These are phyloP conservation scores for Speleostelium caveatum DNA, from an alignment of 78 protist genomes.

Conservation along the genomic window DNA sequence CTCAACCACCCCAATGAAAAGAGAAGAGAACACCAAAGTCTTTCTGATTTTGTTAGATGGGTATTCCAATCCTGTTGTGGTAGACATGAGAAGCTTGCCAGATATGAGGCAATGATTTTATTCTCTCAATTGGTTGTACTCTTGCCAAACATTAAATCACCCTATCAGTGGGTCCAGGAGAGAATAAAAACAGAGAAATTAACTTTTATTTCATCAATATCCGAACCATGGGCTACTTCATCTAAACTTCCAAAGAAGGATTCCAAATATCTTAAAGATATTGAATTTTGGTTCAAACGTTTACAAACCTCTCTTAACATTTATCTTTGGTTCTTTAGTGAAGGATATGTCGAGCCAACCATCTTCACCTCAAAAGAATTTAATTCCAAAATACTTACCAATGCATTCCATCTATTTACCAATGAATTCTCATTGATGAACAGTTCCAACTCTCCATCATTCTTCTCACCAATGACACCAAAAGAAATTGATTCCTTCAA, in stretches of 20 bases:
- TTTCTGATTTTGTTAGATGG: conserved; percentile 51
- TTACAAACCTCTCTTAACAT: conserved; percentile 21
- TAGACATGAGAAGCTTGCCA: conserved; percentile 22
- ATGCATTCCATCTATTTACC: conserved; percentile 33
- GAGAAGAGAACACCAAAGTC: conserved; percentile 72
- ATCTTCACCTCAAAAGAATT: not conserved
- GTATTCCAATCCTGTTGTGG: conserved; percentile 19
- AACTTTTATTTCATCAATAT: not conserved
- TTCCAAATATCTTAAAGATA: not conserved
- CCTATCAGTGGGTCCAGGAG: conserved; percentile 41
- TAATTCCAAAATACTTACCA: conserved; percentile 7
- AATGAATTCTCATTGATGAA: conserved; percentile 5
- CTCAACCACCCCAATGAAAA: conserved; percentile 1
- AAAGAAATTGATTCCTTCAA: conserved; percentile 45
- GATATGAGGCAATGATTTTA: conserved; percentile 30
- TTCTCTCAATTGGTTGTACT: conserved; percentile 22
- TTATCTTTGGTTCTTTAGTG: conserved; percentile 49
- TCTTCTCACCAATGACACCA: conserved; percentile 49
- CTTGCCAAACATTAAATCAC: conserved; percentile 25
- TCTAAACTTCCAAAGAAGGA: conserved; percentile 7
- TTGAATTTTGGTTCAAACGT: conserved; percentile 51
- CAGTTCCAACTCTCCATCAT: not conserved
- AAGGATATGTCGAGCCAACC: conserved; percentile 41
- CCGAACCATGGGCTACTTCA: conserved; percentile 14
- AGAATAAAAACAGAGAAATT: conserved; percentile 4